Conservation (phyloP, 495 filamentous ascomycete species). For the Polyplosphaeria fusca region DNA sequence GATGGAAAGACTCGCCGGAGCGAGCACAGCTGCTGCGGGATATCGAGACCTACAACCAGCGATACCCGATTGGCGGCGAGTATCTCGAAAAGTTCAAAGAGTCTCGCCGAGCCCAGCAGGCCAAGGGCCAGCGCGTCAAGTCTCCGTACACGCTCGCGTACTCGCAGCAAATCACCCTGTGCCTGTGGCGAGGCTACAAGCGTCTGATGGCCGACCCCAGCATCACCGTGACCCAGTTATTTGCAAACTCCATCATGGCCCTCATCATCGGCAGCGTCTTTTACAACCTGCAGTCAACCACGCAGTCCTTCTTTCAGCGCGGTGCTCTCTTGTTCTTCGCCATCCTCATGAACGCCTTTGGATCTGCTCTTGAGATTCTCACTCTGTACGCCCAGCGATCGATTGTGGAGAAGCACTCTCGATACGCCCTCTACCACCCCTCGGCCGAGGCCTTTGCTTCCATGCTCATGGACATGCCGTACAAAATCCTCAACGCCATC, state of each 20-base stretch:
- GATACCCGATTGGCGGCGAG: conserved; percentile 61
- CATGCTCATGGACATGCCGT: conserved; percentile 76
- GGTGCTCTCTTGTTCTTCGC: conserved; percentile 88
- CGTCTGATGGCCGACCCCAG: conserved; percentile 68
- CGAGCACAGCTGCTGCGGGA: conserved; percentile 61
- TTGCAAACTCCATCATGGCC: conserved; percentile 72
- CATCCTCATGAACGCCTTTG: conserved; percentile 81
- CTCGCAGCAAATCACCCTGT: conserved; percentile 65
- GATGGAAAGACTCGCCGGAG: conserved; percentile 74
- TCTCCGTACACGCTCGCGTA: conserved; percentile 79
- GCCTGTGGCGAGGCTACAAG: conserved; percentile 70
- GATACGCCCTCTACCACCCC: conserved; percentile 90
- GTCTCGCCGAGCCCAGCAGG: conserved; percentile 64
- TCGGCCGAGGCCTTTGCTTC: conserved; percentile 82
- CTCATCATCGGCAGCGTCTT: conserved; percentile 81
- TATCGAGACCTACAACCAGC: conserved; percentile 65
- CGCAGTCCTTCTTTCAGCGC: conserved; percentile 70
- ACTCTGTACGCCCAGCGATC: conserved; percentile 84
- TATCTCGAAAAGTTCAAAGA: conserved; percentile 66
- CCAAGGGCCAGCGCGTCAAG: conserved; percentile 57
- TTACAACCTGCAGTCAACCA: conserved; percentile 63
- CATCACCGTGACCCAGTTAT: conserved; percentile 63
- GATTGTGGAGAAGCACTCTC: conserved; percentile 87
- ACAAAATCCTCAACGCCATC: conserved; percentile 53
- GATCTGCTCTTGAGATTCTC: conserved; percentile 73